These are phyloP conservation scores for Carex myosuroides DNA, from an alignment of 176 grass and related monocot genomes.

Conservation along the genomic window DNA sequence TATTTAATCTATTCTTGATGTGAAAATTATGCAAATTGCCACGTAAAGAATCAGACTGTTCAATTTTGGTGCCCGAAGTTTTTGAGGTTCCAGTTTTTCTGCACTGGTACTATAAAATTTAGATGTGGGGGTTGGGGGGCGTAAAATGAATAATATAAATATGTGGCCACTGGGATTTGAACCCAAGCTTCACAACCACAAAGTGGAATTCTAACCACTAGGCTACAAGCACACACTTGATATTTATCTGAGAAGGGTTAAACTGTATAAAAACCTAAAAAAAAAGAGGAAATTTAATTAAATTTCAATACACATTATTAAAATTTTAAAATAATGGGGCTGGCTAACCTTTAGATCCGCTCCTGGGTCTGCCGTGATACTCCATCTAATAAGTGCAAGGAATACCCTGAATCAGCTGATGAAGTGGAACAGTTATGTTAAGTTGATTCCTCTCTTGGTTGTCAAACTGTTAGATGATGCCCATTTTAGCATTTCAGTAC, in stretches of 20 bases:
- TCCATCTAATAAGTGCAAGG: background rate
- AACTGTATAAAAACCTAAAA: too few relatives aligned
- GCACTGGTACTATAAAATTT: background rate
- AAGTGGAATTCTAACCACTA: too few relatives aligned
- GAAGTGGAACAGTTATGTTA: background rate
- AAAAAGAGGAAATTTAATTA: too few relatives aligned
- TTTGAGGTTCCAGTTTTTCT: background rate
- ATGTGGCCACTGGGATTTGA: too few relatives aligned
- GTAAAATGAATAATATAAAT: too few relatives aligned
- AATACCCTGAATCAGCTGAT: background rate
- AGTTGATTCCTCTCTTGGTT: background rate
- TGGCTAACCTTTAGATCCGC: too few relatives aligned
- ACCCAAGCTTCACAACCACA: too few relatives aligned
- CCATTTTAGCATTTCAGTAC: background rate
- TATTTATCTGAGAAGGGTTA: too few relatives aligned
- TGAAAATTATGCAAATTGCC: background rate
- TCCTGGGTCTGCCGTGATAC: background rate
- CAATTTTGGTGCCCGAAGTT: background rate
- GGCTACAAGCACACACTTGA: too few relatives aligned
- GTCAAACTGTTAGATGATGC: background rate
- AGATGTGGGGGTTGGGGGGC: too few relatives aligned
- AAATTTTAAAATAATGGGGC: too few relatives aligned
- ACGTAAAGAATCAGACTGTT: background rate
- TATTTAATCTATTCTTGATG: constrained; percentile 27
- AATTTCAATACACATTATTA: too few relatives aligned